Evolutionary conservation across 2,329 filamentous ascomycete species (phyloP).

Genomic region (Colletotrichum aenigma): DNA sequence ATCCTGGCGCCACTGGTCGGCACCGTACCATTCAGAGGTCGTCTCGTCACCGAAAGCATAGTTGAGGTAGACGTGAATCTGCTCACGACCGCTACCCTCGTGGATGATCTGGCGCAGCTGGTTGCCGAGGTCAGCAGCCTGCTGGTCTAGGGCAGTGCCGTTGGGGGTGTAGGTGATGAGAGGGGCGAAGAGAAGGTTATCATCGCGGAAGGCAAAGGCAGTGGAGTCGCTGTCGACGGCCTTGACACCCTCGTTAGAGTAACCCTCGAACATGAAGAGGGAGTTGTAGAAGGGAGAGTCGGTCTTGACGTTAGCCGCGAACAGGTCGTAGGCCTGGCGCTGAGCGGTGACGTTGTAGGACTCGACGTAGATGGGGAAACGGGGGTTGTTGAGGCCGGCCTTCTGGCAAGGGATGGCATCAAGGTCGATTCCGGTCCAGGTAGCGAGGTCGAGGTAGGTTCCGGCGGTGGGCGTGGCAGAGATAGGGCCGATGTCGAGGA

Average conservation of each 20-base stretch:
- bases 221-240: slow-evolving; percentile 35
- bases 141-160: slow-evolving; percentile 32
- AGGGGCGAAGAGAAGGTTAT: slow-evolving; percentile 45
- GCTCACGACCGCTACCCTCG: slow-evolving; percentile 32
- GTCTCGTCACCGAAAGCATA: slow-evolving; percentile 55
- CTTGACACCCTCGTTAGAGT: slow-evolving; percentile 50
- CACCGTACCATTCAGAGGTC: slow-evolving; percentile 47
- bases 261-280: slow-evolving; percentile 62
- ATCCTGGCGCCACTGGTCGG: slow-evolving; percentile 51
- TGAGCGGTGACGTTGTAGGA: slow-evolving; percentile 37
- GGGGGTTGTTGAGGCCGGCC: slow-evolving; percentile 39
- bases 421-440: slow-evolving; percentile 44
- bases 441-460: slow-evolving; percentile 48
- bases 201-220: slow-evolving; percentile 50
- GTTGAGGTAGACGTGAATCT: slow-evolving; percentile 51
- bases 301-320: slow-evolving; percentile 27
- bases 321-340: slow-evolving; percentile 34
- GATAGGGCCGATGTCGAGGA: slow-evolving; percentile 44
- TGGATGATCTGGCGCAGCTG: slow-evolving; percentile 40
- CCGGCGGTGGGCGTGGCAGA: slow-evolving; percentile 34
- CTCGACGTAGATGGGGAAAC: slow-evolving; percentile 48
- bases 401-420: slow-evolving; percentile 45
- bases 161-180: slow-evolving; percentile 39
- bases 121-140: slow-evolving; percentile 39
- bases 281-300: slow-evolving; percentile 30